These are phyloP conservation scores for Cryptococcus hybrid DNA, from an alignment of 1,284 basidiomycete species.

Conservation along the genomic window DNA sequence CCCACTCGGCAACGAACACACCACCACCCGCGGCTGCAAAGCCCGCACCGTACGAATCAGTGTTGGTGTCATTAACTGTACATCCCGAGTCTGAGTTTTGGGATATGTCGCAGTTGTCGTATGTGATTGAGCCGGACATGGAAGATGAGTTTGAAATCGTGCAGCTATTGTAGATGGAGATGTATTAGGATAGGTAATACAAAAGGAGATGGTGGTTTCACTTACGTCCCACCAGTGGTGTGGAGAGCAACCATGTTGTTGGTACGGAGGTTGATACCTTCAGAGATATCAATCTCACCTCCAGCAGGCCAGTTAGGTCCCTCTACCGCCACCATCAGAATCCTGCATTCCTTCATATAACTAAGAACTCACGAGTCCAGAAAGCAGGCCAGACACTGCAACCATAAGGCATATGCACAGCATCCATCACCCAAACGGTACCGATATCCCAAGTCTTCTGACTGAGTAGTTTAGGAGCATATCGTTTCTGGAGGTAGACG, in stretches of 20 bases:
- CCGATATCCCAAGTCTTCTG: conserved; percentile 62
- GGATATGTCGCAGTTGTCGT: conserved; percentile 37
- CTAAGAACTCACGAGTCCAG: conserved; percentile 22
- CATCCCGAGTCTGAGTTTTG: conserved; percentile 61
- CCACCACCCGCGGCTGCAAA: conserved; percentile 68
- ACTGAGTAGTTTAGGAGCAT: conserved; percentile 65
- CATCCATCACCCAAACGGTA: conserved; percentile 64
- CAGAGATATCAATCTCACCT: conserved; percentile 47
- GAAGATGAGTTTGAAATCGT: conserved; percentile 13
- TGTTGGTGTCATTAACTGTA: conserved; percentile 57
- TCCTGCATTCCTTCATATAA: not conserved
- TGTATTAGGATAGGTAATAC: not conserved
- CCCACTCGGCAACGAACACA: conserved; percentile 68
- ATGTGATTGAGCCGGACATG: conserved; percentile 24
- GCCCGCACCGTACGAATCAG: conserved; percentile 61
- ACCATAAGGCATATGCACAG: conserved; percentile 62
- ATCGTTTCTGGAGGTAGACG: conserved; percentile 62
- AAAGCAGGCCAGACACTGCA: conserved; percentile 39
- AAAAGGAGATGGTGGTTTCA: conserved; percentile 1
- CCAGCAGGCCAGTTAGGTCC: conserved; percentile 38
- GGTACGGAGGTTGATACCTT: conserved; percentile 40
- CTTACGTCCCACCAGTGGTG: conserved; percentile 21
- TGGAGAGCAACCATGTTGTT: conserved; percentile 46
- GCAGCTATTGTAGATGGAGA: conserved; percentile 15
- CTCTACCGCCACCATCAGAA: conserved; percentile 16